A percentile compares a stretch with the other conserved stretches of the same genome.
Evolutionary conservation across 179 eudicot species (phyloP).

Genomic region (Carnegiea gigantea): DNA sequence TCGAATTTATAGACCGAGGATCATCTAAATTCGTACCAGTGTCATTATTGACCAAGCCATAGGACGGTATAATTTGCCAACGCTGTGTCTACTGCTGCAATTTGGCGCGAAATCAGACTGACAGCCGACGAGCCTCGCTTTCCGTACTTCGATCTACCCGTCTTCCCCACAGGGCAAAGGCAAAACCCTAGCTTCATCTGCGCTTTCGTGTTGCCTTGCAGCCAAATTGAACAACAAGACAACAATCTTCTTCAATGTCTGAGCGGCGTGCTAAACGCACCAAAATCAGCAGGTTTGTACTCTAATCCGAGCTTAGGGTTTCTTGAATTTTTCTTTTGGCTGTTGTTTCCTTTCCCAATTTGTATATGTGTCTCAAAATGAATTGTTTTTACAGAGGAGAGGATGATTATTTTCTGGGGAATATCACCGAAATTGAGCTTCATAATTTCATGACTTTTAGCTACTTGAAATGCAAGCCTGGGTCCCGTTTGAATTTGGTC

Average conservation of each 20-base stretch:
- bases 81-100: too few species aligned
- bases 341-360: not conserved
- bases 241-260: conserved; percentile 29
- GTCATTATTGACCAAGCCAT: too few species aligned
- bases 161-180: too few species aligned
- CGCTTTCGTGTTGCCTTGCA: not conserved
- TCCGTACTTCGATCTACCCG: too few species aligned
- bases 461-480: conserved; percentile 72
- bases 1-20: too few species aligned
- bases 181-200: not conserved
- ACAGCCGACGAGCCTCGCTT: too few species aligned
- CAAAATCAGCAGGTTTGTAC: conserved; percentile 53
- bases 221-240: not conserved
- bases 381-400: conserved; percentile 53
- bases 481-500: conserved; percentile 80
- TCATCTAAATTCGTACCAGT: too few species aligned
- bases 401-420: conserved; percentile 88
- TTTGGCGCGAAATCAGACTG: too few species aligned
- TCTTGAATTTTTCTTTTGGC: not conserved
- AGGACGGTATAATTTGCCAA: too few species aligned
- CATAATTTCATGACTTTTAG: conserved; percentile 86
- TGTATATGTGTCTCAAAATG: not conserved
- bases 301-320: not conserved
- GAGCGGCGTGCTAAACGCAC: conserved; percentile 58
- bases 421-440: conserved; percentile 82